A percentile compares a stretch with the other conserved stretches of the same genome.
These are phyloP conservation scores for Boletellus emodensis DNA, from an alignment of 768 basidiomycete species.

Conservation along the genomic window DNA sequence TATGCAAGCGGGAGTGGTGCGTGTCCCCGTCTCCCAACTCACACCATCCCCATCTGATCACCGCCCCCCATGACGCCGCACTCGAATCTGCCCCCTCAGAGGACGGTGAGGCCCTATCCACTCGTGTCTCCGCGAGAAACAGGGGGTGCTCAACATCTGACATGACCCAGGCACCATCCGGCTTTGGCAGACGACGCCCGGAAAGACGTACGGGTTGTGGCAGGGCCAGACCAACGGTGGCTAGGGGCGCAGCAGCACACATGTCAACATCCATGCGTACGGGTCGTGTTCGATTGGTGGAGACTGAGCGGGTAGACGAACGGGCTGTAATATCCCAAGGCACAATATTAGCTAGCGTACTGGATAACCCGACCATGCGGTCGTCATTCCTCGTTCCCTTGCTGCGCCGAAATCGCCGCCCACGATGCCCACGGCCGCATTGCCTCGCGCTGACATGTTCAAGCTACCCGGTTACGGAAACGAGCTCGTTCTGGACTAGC, in stretches of 20 bases:
- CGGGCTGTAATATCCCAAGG: conserved; percentile 17
- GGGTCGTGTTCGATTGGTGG: conserved; percentile 10
- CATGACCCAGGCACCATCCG: conserved; percentile 75
- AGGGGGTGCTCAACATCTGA: conserved; percentile 1
- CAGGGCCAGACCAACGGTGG: conserved; percentile 54
- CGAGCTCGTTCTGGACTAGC: too few species aligned
- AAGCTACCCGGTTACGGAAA: too few species aligned
- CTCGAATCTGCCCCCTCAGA: conserved; percentile 39
- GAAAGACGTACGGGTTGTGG: conserved; percentile 90
- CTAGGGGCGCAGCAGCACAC: conserved; percentile 7
- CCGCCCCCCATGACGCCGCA: conserved; percentile 2
- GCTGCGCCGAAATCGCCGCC: too few species aligned
- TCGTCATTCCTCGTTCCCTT: too few species aligned
- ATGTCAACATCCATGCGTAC: conserved; percentile 4
- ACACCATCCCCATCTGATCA: conserved; percentile 9
- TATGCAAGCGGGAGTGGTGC: conserved; percentile 95
- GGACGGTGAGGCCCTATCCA: conserved; percentile 53
- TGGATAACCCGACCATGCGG: background rate
- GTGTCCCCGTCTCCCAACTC: conserved; percentile 30
- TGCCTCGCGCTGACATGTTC: too few species aligned
- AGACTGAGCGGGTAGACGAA: conserved; percentile 12
- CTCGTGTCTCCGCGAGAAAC: background rate
- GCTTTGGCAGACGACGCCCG: conserved; percentile 95
- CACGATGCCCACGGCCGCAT: too few species aligned
- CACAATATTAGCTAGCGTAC: conserved; percentile 8